phyloP scores from a whole-genome alignment of 78 protist species.

The Emiliania huxleyi region DNA sequence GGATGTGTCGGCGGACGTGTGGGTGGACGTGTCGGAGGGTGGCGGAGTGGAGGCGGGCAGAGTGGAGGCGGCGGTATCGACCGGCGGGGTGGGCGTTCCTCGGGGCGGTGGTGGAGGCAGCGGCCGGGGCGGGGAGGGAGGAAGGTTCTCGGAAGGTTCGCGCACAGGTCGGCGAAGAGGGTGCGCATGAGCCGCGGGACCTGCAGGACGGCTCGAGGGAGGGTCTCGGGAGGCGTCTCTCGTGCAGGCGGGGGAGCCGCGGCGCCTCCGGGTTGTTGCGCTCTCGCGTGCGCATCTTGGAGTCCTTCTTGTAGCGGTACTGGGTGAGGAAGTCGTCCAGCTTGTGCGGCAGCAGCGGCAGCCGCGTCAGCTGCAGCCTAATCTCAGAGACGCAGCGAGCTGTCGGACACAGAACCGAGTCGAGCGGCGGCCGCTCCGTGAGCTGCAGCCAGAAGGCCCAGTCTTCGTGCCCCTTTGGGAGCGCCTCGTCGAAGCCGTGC shows the following conservation, averaged over 20 bases:
- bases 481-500: constrained; percentile 18
- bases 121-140: background rate
- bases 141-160: too few species aligned
- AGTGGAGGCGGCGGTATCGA: background rate
- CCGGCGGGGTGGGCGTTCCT: background rate
- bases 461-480: constrained; percentile 18
- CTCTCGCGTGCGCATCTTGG: constrained; percentile 22
- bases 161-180: constrained; percentile 17
- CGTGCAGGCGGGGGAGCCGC: background rate
- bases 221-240: too few species aligned
- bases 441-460: constrained; percentile 25
- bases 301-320: background rate
- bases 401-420: too few species aligned
- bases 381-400: too few species aligned
- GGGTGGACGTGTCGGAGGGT: too few species aligned
- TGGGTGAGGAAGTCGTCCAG: background rate
- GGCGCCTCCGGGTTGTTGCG: background rate
- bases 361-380: background rate
- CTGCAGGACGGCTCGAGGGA: background rate
- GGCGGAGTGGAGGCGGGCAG: too few species aligned
- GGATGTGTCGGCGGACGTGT: too few species aligned
- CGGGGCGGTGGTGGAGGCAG: background rate
- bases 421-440: too few species aligned
- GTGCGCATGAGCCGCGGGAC: background rate
- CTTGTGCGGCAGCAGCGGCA: background rate